A percentile compares a stretch with the other conserved stretches of the same genome.
Evolutionary conservation across 345 rosid genomes (phyloP).

Genomic region (Combretum micranthum): DNA sequence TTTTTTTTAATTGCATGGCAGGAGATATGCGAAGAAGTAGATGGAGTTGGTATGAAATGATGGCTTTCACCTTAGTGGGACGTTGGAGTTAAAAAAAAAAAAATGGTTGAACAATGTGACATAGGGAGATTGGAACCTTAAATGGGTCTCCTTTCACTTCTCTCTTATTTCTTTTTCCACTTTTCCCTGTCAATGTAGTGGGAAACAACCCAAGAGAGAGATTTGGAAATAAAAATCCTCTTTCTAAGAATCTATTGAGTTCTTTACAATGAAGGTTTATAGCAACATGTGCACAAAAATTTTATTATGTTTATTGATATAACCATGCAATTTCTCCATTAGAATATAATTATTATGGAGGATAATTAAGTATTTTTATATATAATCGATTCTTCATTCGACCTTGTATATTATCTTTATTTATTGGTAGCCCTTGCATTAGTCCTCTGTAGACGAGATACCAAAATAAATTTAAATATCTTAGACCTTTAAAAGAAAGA

Average conservation of each 20-base stretch:
- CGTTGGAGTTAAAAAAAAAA: slow-evolving; percentile 4
- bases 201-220: slow-evolving; percentile 29
- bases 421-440: too few relatives aligned
- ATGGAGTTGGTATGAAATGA: slow-evolving; percentile 16
- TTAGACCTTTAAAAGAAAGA: too few relatives aligned
- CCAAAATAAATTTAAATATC: too few relatives aligned
- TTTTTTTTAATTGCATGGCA: slow-evolving; percentile 9
- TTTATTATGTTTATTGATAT: too few relatives aligned
- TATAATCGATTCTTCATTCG: too few relatives aligned
- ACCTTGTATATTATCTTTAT: too few relatives aligned
- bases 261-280: slow-evolving; percentile 16
- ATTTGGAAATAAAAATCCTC: slow-evolving; percentile 27
- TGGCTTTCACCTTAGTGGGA: background rate
- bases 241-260: slow-evolving; percentile 8
- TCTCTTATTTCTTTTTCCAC: slow-evolving; percentile 1
- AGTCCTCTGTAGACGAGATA: too few relatives aligned
- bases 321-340: too few relatives aligned
- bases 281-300: too few relatives aligned
- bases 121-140: slow-evolving; percentile 10
- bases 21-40: slow-evolving; percentile 34
- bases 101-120: slow-evolving; percentile 2
- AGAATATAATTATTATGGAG: too few relatives aligned
- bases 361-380: too few relatives aligned
- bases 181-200: slow-evolving; percentile 27
- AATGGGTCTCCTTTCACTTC: slow-evolving; percentile 13